Conservation (phyloP, 2,329 filamentous ascomycete genomes). For the Berkeleyomyces basicola region DNA sequence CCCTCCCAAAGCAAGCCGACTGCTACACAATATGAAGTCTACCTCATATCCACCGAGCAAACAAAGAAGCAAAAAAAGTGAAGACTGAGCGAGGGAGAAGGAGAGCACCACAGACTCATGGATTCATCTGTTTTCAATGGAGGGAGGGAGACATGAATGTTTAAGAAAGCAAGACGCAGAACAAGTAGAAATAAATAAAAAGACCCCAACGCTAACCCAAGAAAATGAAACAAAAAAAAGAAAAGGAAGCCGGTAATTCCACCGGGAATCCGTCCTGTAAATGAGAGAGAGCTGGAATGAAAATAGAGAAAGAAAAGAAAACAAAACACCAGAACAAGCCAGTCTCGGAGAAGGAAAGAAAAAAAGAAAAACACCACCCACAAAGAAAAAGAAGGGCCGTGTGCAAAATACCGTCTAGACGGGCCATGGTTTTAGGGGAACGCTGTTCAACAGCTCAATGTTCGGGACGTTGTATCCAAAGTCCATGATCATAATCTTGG, state of each 20-base stretch:
- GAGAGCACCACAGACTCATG: not conserved
- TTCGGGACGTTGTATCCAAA: constrained; percentile 52
- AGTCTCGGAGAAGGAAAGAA: not conserved
- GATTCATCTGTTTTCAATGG: not conserved
- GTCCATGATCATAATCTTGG: constrained; percentile 83
- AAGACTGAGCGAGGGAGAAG: not conserved
- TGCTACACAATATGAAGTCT: not conserved
- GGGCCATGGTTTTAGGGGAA: not conserved
- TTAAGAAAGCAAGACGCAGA: not conserved
- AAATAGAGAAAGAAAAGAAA: constrained; percentile 5
- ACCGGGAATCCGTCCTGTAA: not conserved
- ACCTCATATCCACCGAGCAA: not conserved
- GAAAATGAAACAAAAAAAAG: not conserved
- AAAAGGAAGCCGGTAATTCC: not conserved
- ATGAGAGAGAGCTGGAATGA: not conserved
- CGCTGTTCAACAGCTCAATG: constrained; percentile 39
- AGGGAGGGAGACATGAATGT: not conserved
- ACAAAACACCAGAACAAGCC: not conserved
- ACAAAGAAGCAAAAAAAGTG: not conserved
- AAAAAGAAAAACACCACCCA: not conserved
- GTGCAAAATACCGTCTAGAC: not conserved
- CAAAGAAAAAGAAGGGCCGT: not conserved
- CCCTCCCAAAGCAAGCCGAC: not conserved
- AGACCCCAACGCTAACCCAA: constrained; percentile 1
- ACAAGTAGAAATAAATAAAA: not conserved